phyloP scores from a whole-genome alignment of 2,329 filamentous ascomycete species.

The Sporothrix brasiliensis region DNA sequence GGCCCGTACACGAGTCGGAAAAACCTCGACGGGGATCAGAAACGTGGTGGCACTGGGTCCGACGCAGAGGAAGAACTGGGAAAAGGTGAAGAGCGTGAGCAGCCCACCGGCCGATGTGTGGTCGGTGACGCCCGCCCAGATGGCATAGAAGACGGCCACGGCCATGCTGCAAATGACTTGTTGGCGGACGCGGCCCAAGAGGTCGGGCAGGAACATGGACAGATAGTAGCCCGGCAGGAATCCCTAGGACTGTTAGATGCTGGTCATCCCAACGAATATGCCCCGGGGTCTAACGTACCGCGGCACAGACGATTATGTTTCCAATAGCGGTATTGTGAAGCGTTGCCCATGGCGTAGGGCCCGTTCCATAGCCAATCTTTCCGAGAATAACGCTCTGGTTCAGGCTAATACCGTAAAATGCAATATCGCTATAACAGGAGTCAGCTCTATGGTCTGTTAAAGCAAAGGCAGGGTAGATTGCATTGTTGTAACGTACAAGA shows the following conservation, averaged over 20 bases:
- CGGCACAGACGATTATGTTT: conserved; percentile 6
- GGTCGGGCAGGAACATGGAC: conserved; percentile 13
- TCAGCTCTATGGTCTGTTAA: background rate
- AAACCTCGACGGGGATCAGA: conserved; percentile 2
- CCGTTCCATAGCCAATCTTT: conserved; percentile 8
- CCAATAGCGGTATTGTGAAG: conserved; percentile 2
- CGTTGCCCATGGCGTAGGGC: conserved; percentile 1
- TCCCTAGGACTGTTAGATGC: background rate
- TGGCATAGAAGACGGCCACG: background rate
- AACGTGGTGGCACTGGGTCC: background rate
- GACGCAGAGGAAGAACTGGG: background rate
- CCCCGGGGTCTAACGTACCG: background rate
- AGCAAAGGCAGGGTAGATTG: too few species aligned
- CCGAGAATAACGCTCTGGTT: conserved; percentile 9
- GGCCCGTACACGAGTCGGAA: background rate
- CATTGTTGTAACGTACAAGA: background rate
- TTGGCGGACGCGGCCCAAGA: background rate
- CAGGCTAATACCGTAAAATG: conserved; percentile 11
- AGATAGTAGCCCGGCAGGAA: conserved; percentile 11
- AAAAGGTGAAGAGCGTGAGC: background rate
- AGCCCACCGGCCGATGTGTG: background rate
- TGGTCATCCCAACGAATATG: background rate
- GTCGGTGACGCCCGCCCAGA: conserved; percentile 9
- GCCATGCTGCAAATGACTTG: background rate
- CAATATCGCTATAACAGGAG: background rate